Evolutionary conservation across 2,329 filamentous ascomycete genomes (phyloP).

Genomic region (Claviceps humidiphila): DNA sequence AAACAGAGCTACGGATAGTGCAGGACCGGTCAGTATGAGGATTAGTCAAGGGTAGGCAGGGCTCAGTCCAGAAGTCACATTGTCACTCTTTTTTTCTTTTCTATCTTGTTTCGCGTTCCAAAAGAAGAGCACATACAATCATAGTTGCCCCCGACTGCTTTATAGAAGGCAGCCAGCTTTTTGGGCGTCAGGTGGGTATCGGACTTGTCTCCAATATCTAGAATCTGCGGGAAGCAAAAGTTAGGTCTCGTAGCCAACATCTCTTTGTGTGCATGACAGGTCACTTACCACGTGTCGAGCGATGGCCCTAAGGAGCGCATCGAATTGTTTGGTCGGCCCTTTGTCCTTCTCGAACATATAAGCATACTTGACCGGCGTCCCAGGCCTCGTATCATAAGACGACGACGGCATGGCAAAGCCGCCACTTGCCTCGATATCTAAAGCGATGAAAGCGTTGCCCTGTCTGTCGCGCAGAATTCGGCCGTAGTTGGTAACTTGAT

Average conservation of each 20-base stretch:
- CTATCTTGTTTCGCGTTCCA: not conserved
- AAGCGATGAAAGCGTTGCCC: not conserved
- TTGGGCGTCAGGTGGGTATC: conserved; percentile 43
- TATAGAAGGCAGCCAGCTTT: conserved; percentile 68
- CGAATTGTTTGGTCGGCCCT: conserved; percentile 50
- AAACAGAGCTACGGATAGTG: conserved; percentile 49
- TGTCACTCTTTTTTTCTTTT: not conserved
- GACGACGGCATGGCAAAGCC: conserved; percentile 11
- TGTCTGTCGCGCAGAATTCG: no score
- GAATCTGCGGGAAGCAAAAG: conserved; percentile 27
- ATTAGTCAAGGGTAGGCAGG: not conserved
- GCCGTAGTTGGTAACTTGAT: no score
- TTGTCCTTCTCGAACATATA: conserved; percentile 58
- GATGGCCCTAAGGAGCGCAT: conserved; percentile 55
- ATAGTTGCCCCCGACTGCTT: conserved; percentile 60
- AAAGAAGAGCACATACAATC: conserved; percentile 35
- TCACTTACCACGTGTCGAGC: conserved; percentile 56
- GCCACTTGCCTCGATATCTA: not conserved
- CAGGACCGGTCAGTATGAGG: conserved; percentile 1
- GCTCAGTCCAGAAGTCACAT: not conserved
- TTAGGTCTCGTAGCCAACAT: conserved; percentile 8
- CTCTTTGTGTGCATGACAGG: not conserved
- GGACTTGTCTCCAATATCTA: conserved; percentile 44
- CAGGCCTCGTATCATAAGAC: conserved; percentile 13
- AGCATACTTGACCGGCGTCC: conserved; percentile 35